phyloP scores from a whole-genome alignment of 2,329 filamentous ascomycete genomes.

The Thyridium curvatum region DNA sequence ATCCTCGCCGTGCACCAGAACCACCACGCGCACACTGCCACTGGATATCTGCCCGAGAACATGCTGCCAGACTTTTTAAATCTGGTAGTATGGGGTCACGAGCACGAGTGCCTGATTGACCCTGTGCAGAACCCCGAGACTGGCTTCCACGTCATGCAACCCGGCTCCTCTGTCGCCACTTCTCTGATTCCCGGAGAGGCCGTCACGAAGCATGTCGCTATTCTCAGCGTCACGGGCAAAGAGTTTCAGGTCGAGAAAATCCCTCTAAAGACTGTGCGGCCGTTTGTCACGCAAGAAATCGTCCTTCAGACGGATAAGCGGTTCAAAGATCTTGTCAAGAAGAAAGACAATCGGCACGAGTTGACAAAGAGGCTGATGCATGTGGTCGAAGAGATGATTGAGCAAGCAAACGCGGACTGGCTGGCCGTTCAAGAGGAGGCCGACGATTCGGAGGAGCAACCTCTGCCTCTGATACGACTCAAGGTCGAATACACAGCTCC shows the following conservation, averaged over 20 bases:
- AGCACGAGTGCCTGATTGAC: slow-evolving; percentile 92
- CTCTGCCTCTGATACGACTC: slow-evolving; percentile 78
- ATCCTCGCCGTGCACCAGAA: slow-evolving; percentile 94
- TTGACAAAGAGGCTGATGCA: slow-evolving; percentile 70
- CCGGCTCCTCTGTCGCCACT: slow-evolving; percentile 91
- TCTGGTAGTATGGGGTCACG: slow-evolving; percentile 92
- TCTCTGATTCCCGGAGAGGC: slow-evolving; percentile 87
- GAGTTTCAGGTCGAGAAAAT: slow-evolving; percentile 77
- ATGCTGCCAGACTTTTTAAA: slow-evolving; percentile 90
- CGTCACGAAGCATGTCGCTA: slow-evolving; percentile 82
- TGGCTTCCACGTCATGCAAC: slow-evolving; percentile 93
- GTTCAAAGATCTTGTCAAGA: slow-evolving; percentile 71
- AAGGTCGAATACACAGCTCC: slow-evolving; percentile 86
- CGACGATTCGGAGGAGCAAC: slow-evolving; percentile 54
- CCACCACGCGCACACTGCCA: slow-evolving; percentile 85
- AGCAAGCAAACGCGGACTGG: slow-evolving; percentile 79
- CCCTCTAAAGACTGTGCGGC: slow-evolving; percentile 79
- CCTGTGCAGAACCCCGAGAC: slow-evolving; percentile 79
- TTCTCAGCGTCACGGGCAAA: slow-evolving; percentile 76
- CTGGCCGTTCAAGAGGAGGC: slow-evolving; percentile 62
- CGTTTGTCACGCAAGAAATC: slow-evolving; percentile 83
- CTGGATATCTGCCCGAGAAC: slow-evolving; percentile 88
- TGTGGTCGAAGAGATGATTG: slow-evolving; percentile 81
- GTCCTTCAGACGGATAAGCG: slow-evolving; percentile 67
- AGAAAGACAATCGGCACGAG: slow-evolving; percentile 76